Percentiles rank a stretch among this genome's conserved stretches.
Evolutionary conservation across 1,284 basidiomycete species (phyloP).

Genomic region (Cutaneotrichosporon sp.): DNA sequence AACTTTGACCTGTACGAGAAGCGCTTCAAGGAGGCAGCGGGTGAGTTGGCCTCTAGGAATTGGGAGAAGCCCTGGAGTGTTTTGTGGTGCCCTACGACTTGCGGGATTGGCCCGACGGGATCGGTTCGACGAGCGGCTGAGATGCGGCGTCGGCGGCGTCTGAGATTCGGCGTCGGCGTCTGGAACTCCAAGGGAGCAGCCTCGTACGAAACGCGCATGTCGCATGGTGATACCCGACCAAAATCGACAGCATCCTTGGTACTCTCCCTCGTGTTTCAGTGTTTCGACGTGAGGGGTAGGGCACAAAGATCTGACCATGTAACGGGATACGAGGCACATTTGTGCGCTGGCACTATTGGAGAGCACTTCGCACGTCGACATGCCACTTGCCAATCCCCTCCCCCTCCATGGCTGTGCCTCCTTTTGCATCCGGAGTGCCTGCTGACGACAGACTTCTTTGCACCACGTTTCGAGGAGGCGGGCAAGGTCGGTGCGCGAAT

Average conservation of each 20-base stretch:
- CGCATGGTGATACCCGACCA: neutral
- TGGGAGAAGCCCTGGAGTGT: neutral
- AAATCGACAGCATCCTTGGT: neutral
- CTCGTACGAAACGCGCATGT: constrained; percentile 1
- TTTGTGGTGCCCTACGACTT: neutral
- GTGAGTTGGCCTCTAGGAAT: constrained; percentile 34
- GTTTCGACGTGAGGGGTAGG: neutral
- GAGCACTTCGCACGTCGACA: neutral
- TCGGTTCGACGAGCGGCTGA: neutral
- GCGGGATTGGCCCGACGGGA: too few species aligned
- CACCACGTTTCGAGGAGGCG: constrained; percentile 82
- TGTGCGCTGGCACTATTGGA: neutral
- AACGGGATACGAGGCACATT: neutral
- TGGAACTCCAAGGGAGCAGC: neutral
- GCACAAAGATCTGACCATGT: neutral
- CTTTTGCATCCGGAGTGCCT: neutral
- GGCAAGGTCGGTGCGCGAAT: constrained; percentile 79
- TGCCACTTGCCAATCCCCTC: neutral
- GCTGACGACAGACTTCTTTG: constrained; percentile 65
- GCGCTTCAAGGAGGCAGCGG: constrained; percentile 76
- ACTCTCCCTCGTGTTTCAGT: neutral
- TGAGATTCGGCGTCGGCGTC: neutral
- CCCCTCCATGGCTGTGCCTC: neutral
- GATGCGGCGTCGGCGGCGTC: neutral
- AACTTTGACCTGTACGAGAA: constrained; percentile 83